Percentiles rank a stretch among this genome's conserved stretches.
These are phyloP conservation scores for Neurospora sp. DNA, from an alignment of 495 filamentous ascomycete species.

Conservation along the genomic window DNA sequence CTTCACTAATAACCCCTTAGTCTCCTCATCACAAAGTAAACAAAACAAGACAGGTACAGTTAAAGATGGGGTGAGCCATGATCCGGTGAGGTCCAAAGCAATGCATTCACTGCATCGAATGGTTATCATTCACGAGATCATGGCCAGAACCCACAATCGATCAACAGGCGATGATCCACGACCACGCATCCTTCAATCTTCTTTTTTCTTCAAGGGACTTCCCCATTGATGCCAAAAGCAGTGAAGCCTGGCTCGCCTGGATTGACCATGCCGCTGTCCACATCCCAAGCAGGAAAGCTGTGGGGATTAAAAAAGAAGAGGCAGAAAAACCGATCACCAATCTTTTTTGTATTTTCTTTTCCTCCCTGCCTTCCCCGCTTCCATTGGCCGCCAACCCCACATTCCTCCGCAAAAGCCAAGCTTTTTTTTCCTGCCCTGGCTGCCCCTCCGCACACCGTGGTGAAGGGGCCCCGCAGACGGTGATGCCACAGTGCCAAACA, in stretches of 20 bases:
- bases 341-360: neutral
- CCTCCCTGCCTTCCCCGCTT: neutral
- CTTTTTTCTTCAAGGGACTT: neutral
- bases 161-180: neutral
- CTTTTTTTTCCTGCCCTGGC: neutral
- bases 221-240: neutral
- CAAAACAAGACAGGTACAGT: neutral
- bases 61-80: neutral
- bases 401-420: neutral
- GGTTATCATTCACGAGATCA: neutral
- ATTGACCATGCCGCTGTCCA: neutral
- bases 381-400: neutral
- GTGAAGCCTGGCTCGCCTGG: neutral
- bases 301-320: neutral
- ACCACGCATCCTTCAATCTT: neutral
- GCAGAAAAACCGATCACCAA: neutral
- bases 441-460: neutral
- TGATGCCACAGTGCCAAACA: neutral
- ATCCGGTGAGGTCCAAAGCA: neutral
- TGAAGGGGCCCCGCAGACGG: neutral
- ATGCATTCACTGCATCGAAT: neutral
- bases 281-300: neutral
- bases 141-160: neutral
- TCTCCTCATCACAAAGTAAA: neutral
- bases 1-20: neutral